phyloP scores from a whole-genome alignment of 495 filamentous ascomycete genomes.

The Penicillium atrosanguineum region DNA sequence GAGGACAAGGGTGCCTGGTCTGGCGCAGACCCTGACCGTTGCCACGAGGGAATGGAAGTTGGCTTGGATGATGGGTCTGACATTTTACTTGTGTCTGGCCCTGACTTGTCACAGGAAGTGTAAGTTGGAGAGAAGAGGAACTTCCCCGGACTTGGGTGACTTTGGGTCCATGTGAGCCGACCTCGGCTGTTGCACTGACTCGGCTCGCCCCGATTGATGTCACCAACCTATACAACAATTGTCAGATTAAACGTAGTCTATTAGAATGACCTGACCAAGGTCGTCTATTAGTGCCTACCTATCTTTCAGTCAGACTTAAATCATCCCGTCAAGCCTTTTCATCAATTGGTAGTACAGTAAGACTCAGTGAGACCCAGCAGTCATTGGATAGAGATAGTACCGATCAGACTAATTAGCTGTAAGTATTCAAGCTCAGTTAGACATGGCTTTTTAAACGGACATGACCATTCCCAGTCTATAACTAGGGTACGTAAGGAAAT shows the following conservation, averaged over 20 bases:
- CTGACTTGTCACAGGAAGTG: neutral
- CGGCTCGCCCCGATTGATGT: conserved; percentile 7
- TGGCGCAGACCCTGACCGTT: conserved; percentile 24
- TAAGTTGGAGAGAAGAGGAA: conserved; percentile 5
- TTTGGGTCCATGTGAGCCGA: conserved; percentile 26
- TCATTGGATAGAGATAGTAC: too few species aligned
- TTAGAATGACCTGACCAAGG: neutral
- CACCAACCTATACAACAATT: neutral
- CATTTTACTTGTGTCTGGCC: conserved; percentile 27
- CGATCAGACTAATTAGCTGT: too few species aligned
- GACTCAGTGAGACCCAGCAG: too few species aligned
- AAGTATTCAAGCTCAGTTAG: too few species aligned
- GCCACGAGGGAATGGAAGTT: conserved; percentile 49
- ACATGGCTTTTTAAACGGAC: too few species aligned
- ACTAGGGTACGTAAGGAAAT: neutral
- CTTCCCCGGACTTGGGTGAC: conserved; percentile 21
- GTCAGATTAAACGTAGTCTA: neutral
- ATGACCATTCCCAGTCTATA: too few species aligned
- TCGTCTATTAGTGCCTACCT: neutral
- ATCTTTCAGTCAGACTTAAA: neutral
- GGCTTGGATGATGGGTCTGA: conserved; percentile 33
- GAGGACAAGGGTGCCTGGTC: conserved; percentile 23
- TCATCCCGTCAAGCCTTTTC: too few species aligned
- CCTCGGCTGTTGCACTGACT: conserved; percentile 32
- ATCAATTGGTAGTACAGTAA: too few species aligned